Base-by-base conservation (phyloP, 768 basidiomycete species). In the Amanita muscaria region DNA sequence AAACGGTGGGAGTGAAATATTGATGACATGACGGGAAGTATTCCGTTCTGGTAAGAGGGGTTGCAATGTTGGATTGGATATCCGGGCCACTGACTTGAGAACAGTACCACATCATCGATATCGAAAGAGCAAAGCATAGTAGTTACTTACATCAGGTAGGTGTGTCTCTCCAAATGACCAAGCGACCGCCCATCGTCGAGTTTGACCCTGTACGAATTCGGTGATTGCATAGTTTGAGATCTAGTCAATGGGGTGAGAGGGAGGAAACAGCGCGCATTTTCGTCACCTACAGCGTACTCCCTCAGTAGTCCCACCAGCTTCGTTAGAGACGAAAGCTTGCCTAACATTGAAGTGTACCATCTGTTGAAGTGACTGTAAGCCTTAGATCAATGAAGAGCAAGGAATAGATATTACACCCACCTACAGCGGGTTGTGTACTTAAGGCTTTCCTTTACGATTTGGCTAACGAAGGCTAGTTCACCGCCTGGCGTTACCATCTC, bases 311-410 rank as follows among this genome's bases (percentile, higher is more conserved):
- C 64, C 0, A 90, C 75, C 5, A 97, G 61, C 3, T 74, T 62
- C 0, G 62, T 59, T 2, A 97, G 68, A 2, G 89, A 89, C 0
- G 85, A 76, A 60, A 83, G 67, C 54, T 90, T 94, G 3, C 94
- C 94, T 0, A 97, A 71, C 76, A 97, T 83, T 4, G 88, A 89
- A 0, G 93, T 92, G 55, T 80, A 97, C 94, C 93, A 97, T 35
- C 88, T 87, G 43, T 33, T 14, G 42, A 25, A 39, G 44, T 3
- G 9, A 4, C 32, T 18, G 24, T 12, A 15, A 18, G 22, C 27
- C 36, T 25, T 36, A 27, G 22, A 19, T 11, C 12, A 42, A 21
- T 15, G 5, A 16, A 39, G 22, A 14, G 10, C 41, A 21, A 19
- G 10, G 49, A 29, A 29, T 29, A 12, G 12, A 29, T 6, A 29